These are phyloP conservation scores for Aspergillus sp. DNA, from an alignment of 2,329 filamentous ascomycete species.

Conservation along the genomic window DNA sequence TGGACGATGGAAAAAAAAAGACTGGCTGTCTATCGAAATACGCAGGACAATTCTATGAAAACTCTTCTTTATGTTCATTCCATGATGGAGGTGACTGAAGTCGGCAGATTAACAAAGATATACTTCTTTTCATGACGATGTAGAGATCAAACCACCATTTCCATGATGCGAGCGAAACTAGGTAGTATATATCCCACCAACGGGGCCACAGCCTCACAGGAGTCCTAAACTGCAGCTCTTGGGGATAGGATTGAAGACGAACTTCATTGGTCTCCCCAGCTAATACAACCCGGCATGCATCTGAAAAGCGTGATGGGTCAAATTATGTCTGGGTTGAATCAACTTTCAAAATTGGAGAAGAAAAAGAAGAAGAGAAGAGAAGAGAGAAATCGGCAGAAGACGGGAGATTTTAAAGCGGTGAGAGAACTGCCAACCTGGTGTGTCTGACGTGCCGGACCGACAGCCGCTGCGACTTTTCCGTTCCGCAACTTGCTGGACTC, in stretches of 20 bases:
- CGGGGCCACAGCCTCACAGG: slow-evolving; percentile 49
- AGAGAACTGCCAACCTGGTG: slow-evolving; percentile 23
- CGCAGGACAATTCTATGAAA: slow-evolving; percentile 18
- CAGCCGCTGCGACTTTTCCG: slow-evolving; percentile 31
- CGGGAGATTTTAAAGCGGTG: slow-evolving; percentile 17
- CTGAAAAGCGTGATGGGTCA: slow-evolving; percentile 53
- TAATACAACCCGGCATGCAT: slow-evolving; percentile 61
- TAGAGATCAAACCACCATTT: slow-evolving; percentile 15
- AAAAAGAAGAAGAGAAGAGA: slow-evolving; percentile 29
- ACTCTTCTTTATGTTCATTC: slow-evolving; percentile 18
- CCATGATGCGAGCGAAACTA: background rate
- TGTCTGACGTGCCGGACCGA: slow-evolving; percentile 21
- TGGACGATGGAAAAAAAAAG: background rate
- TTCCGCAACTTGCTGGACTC: background rate
- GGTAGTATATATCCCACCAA: slow-evolving; percentile 45
- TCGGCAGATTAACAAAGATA: slow-evolving; percentile 13
- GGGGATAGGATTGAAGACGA: slow-evolving; percentile 42
- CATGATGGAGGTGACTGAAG: slow-evolving; percentile 23
- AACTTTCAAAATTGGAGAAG: slow-evolving; percentile 54
- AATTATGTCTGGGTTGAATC: slow-evolving; percentile 55
- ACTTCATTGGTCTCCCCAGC: slow-evolving; percentile 49
- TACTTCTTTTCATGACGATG: slow-evolving; percentile 1
- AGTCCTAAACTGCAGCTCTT: slow-evolving; percentile 50
- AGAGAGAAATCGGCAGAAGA: slow-evolving; percentile 18
- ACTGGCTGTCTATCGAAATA: slow-evolving; percentile 4